phyloP scores from a whole-genome alignment of 1,284 basidiomycete species.

The Sphaerobolus stellatus region DNA sequence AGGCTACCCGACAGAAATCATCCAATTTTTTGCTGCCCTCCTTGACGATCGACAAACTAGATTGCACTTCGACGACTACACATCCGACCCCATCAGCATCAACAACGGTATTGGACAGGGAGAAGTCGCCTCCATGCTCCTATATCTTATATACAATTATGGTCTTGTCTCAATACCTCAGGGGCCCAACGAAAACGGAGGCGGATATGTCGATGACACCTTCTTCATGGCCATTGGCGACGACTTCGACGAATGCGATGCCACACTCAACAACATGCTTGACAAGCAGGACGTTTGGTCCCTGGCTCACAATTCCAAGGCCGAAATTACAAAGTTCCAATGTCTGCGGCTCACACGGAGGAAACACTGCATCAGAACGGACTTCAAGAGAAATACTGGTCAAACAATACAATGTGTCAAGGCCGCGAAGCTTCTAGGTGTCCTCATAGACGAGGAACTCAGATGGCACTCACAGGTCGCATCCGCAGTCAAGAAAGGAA shows the following conservation, averaged over 20 bases:
- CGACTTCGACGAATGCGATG: conserved; percentile 17
- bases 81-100: conserved; percentile 24
- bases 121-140: conserved; percentile 32
- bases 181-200: conserved; percentile 16
- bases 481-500: background rate
- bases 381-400: background rate
- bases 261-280: conserved; percentile 21
- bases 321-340: conserved; percentile 25
- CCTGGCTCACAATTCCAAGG: conserved; percentile 21
- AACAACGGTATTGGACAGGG: conserved; percentile 34
- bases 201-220: conserved; percentile 33
- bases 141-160: conserved; percentile 36
- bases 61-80: conserved; percentile 32
- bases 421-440: conserved; percentile 7
- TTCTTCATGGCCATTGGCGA: conserved; percentile 16
- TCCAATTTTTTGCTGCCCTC: conserved; percentile 23
- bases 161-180: conserved; percentile 23
- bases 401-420: background rate
- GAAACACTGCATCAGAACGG: background rate
- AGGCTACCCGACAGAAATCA: conserved; percentile 27
- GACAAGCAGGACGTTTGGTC: conserved; percentile 25
- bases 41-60: conserved; percentile 24
- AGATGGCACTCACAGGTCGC: conserved; percentile 4
- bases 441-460: conserved; percentile 11
- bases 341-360: background rate